A percentile compares a stretch with the other conserved stretches of the same genome.
Conservation (phyloP, 306 rosid genomes). For the Quercus robur region DNA sequence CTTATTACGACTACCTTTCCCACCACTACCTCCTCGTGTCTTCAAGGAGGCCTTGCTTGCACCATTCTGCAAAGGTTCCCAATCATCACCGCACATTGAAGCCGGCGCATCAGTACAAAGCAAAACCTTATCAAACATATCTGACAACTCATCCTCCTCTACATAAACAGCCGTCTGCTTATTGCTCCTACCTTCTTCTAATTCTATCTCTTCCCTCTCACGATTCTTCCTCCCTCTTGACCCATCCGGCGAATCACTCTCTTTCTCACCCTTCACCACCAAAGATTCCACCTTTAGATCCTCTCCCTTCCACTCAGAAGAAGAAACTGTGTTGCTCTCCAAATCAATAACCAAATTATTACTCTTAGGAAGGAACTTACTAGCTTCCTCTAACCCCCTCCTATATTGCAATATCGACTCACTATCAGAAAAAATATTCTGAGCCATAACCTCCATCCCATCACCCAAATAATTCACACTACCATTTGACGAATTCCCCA, state of each 20-base stretch:
- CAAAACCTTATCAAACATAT: slow-evolving; percentile 38
- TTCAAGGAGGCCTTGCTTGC: not conserved
- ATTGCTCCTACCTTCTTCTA: slow-evolving; percentile 32
- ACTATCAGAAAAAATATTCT: not conserved
- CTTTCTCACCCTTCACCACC: not conserved
- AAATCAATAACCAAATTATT: no score
- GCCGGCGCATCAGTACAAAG: slow-evolving; percentile 4
- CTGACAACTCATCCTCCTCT: slow-evolving; percentile 30
- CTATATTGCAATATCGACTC: not conserved
- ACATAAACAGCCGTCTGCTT: slow-evolving; percentile 38
- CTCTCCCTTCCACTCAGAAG: no score
- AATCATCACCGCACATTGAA: not conserved
- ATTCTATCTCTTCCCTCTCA: slow-evolving; percentile 24
- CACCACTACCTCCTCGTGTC: not conserved
- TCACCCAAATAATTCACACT: not conserved
- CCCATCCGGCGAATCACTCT: not conserved
- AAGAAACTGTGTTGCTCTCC: no score
- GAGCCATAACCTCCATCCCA: not conserved
- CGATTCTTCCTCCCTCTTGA: slow-evolving; percentile 31
- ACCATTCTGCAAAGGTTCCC: slow-evolving; percentile 7
- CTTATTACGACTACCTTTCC: slow-evolving; percentile 28
- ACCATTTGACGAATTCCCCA: not conserved
- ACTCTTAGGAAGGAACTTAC: not conserved
- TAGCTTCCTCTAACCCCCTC: slow-evolving; percentile 4
- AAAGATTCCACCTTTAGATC: not conserved